A percentile compares a stretch with the other conserved stretches of the same genome.
Conservation (phyloP, 192 early-diverging fungal genomes). For the Backusella mclennaniae region DNA sequence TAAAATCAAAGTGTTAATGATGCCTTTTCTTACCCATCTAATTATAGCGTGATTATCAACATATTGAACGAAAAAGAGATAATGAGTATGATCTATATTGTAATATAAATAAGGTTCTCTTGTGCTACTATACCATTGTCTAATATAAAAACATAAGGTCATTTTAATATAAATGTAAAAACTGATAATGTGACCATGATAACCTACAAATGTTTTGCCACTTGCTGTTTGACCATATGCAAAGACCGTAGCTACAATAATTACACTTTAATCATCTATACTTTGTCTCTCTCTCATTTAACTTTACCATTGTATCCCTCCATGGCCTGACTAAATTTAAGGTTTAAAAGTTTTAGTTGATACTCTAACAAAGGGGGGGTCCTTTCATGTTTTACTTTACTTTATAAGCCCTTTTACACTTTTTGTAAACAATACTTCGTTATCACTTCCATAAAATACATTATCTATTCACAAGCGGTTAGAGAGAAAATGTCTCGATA, state of each 20-base stretch:
- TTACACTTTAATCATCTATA: neutral
- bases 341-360: no score
- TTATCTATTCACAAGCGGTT: conserved; percentile 31
- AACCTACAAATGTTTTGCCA: conserved; percentile 83
- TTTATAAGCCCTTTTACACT: conserved; percentile 29
- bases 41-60: neutral
- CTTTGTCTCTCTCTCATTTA: neutral
- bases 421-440: conserved; percentile 48
- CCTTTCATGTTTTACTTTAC: conserved; percentile 17
- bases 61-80: neutral
- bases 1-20: neutral
- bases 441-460: conserved; percentile 54
- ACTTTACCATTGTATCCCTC: conserved; percentile 86
- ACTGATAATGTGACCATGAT: neutral
- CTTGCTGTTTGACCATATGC: conserved; percentile 98
- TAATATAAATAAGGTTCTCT: conserved; percentile 14
- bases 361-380: no score
- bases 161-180: neutral
- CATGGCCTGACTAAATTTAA: conserved; percentile 55
- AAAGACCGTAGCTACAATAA: conserved; percentile 81
- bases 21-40: conserved; percentile 5
- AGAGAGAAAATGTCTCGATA: no score
- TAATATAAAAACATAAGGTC: conserved; percentile 6
- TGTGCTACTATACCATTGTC: conserved; percentile 42
- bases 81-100: neutral